Conservation (phyloP, 768 basidiomycete species). For the Phlegmacium glaucopus region DNA sequence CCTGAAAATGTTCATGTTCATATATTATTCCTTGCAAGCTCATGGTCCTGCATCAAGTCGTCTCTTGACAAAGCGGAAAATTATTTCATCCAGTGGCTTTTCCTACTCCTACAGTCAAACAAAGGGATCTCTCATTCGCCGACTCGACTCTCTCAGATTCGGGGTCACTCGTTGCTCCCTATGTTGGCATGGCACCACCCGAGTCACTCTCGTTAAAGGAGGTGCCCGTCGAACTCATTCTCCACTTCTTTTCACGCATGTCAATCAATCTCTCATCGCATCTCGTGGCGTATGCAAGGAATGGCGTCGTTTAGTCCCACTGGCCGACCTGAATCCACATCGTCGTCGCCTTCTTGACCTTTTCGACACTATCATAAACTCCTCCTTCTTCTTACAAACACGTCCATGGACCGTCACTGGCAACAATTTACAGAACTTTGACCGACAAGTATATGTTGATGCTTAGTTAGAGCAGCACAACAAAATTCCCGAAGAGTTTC, state of each 20-base stretch:
- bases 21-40: no score
- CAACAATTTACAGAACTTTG: conserved; percentile 9
- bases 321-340: conserved; percentile 2
- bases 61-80: no score
- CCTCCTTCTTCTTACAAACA: conserved; percentile 7
- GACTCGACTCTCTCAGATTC: no score
- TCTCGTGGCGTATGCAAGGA: conserved; percentile 3
- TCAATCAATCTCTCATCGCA: conserved; percentile 6
- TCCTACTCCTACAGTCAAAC: no score
- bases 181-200: no score
- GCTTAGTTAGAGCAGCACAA: conserved; percentile 3
- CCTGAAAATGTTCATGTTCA: no score
- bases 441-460: conserved; percentile 8
- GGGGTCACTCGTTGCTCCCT: no score
- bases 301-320: conserved; percentile 7
- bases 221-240: conserved; percentile 9
- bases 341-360: conserved; percentile 8
- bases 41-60: no score
- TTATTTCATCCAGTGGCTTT: no score
- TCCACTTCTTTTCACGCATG: conserved; percentile 5
- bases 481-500: conserved; percentile 9
- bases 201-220: not conserved
- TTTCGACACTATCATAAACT: conserved; percentile 4
- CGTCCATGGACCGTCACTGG: conserved; percentile 7
- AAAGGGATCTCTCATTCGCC: no score